phyloP scores from a whole-genome alignment of 169 alveolate genomes.

The Toxoplasma gondii region DNA sequence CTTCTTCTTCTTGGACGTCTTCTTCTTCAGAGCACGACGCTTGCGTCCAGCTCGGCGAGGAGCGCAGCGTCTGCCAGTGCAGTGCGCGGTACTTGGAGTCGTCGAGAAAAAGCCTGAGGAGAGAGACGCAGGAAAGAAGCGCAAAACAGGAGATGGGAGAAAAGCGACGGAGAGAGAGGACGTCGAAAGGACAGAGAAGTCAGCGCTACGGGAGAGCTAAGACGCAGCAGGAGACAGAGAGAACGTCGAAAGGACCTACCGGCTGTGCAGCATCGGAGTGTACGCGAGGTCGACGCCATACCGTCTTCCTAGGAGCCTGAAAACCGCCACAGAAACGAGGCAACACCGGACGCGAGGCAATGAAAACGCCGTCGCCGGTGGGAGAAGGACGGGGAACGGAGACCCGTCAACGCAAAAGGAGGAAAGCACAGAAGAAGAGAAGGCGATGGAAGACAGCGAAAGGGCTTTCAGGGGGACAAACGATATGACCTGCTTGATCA shows the following conservation, averaged over 20 bases:
- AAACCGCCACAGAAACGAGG: background rate
- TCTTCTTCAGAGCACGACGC: background rate
- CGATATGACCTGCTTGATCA: no score
- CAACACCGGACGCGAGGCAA: background rate
- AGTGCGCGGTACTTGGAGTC: constrained; percentile 1
- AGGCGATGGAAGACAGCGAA: no score
- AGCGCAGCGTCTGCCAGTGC: constrained; percentile 8
- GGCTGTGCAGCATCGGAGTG: constrained; percentile 68
- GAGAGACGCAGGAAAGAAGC: background rate
- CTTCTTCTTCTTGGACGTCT: background rate
- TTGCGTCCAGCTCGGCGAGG: background rate
- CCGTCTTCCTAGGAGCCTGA: constrained; percentile 35
- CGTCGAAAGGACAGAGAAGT: no score
- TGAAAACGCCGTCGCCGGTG: no score
- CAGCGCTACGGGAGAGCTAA: no score
- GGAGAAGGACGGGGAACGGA: no score
- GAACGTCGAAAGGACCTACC: background rate
- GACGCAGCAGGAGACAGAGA: no score
- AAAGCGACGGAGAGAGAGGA: no score
- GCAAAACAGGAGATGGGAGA: background rate
- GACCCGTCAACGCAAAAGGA: no score
- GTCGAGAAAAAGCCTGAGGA: constrained; percentile 20
- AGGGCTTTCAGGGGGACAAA: no score
- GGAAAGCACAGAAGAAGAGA: no score
- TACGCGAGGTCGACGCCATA: constrained; percentile 57